Conservation (phyloP, 768 basidiomycete species). For the Russula abietina region DNA sequence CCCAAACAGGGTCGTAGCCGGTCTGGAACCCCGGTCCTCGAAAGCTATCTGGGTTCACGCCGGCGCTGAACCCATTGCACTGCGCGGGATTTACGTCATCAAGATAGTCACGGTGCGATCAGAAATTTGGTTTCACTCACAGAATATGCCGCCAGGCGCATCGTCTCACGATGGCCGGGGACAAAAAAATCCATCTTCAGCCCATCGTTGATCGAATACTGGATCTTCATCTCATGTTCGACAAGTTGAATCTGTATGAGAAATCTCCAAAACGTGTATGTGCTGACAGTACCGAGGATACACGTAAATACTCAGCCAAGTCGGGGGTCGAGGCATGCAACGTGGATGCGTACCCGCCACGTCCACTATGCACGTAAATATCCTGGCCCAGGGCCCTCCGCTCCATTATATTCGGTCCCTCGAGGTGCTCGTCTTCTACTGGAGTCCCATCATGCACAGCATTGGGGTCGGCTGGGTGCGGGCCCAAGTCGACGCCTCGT, state of each 20-base stretch:
- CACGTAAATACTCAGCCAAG: background rate
- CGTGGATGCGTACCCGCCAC: constrained; percentile 38
- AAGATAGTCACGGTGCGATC: background rate
- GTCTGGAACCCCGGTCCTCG: constrained; percentile 70
- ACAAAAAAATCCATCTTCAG: constrained; percentile 75
- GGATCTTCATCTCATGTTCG: constrained; percentile 64
- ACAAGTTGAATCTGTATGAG: constrained; percentile 74
- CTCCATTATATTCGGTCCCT: constrained; percentile 32
- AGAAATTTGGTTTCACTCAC: constrained; percentile 40
- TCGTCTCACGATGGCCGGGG: constrained; percentile 72
- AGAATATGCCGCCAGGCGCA: constrained; percentile 88
- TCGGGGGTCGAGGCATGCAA: background rate
- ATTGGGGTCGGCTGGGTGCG: constrained; percentile 72
- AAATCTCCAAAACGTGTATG: constrained; percentile 94
- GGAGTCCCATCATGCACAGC: constrained; percentile 33
- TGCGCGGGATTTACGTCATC: constrained; percentile 28
- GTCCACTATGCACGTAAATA: constrained; percentile 61
- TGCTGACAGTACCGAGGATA: constrained; percentile 40
- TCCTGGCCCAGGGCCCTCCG: constrained; percentile 56
- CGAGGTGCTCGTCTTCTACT: background rate
- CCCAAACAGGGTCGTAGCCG: constrained; percentile 91
- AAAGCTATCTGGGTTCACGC: constrained; percentile 86
- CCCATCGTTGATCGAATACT: constrained; percentile 79
- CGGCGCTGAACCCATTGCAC: constrained; percentile 87
- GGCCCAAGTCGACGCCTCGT: constrained; percentile 52